Evolutionary conservation across 352 stramenopile genomes (phyloP).

Genomic region (Phytophthora cajani): DNA sequence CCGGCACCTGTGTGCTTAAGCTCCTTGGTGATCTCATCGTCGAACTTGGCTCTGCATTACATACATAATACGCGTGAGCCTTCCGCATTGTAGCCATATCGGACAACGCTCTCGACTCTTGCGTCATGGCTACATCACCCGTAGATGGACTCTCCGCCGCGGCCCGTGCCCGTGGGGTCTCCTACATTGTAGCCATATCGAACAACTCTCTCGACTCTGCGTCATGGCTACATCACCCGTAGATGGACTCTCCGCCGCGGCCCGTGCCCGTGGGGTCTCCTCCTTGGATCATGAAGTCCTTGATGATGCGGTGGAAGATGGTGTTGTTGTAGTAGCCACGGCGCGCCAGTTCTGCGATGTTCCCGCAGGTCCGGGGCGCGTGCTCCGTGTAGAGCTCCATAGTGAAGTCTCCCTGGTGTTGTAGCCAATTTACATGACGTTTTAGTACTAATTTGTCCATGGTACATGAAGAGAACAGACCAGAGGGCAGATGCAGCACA

Average conservation of each 20-base stretch:
- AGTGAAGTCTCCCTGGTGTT: conserved; percentile 85
- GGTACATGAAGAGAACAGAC: not conserved
- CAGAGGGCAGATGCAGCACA: not conserved
- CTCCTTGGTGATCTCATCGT: conserved; percentile 93
- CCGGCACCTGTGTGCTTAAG: conserved; percentile 95
- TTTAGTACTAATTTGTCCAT: not conserved
- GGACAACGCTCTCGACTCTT: not conserved
- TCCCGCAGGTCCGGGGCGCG: conserved; percentile 93
- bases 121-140: conserved; percentile 52
- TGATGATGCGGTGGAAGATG: conserved; percentile 97
- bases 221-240: conserved; percentile 60
- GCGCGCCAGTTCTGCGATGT: conserved; percentile 91
- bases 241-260: conserved; percentile 92
- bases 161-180: conserved; percentile 93
- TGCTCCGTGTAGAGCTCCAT: conserved; percentile 95
- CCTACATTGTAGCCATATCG: conserved; percentile 50
- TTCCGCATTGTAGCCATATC: conserved; percentile 2
- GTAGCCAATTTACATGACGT: not conserved
- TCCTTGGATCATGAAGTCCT: conserved; percentile 97
- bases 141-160: conserved; percentile 93
- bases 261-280: conserved; percentile 95
- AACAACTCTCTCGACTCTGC: not conserved
- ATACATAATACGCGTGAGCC: not conserved
- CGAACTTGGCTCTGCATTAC: conserved; percentile 88
- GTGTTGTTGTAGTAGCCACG: conserved; percentile 96